Conservation (phyloP, 306 rosid species). For the Betula pendula region DNA sequence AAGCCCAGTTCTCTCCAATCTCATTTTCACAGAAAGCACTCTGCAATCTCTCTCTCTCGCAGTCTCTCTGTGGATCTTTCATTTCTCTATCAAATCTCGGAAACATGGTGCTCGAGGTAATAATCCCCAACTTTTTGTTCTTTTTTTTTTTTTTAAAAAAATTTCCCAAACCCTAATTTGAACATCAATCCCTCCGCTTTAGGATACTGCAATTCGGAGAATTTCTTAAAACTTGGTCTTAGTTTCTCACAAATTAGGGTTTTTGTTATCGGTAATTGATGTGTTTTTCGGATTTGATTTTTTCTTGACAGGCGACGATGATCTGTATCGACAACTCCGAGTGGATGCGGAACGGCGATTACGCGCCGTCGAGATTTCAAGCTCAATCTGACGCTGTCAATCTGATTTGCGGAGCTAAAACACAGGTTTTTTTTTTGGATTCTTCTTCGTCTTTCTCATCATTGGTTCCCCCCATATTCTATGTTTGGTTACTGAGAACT, state of each 20-base stretch:
- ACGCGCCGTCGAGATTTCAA: slow-evolving; percentile 81
- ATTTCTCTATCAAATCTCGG: slow-evolving; percentile 29
- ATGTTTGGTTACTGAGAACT: neutral
- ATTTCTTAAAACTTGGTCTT: neutral
- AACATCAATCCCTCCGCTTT: neutral
- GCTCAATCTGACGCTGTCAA: slow-evolving; percentile 91
- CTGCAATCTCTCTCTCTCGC: neutral
- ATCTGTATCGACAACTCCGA: slow-evolving; percentile 95
- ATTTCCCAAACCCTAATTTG: slow-evolving; percentile 1
- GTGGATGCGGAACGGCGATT: slow-evolving; percentile 98
- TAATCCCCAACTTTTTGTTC: neutral
- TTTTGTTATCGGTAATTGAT: slow-evolving; percentile 27
- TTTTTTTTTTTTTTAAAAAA: neutral
- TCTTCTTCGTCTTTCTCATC: neutral
- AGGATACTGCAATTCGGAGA: neutral
- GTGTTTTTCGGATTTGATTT: neutral
- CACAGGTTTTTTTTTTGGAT: slow-evolving; percentile 54
- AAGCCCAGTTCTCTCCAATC: neutral
- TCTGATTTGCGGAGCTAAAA: slow-evolving; percentile 95
- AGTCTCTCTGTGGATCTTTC: slow-evolving; percentile 22
- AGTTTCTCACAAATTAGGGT: slow-evolving; percentile 40
- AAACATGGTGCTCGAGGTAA: slow-evolving; percentile 93
- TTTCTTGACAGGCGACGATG: slow-evolving; percentile 71
- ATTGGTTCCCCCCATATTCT: neutral
- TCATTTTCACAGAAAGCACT: neutral